These are phyloP conservation scores for Penicillium sp. DNA, from an alignment of 2,329 filamentous ascomycete species.

Conservation along the genomic window DNA sequence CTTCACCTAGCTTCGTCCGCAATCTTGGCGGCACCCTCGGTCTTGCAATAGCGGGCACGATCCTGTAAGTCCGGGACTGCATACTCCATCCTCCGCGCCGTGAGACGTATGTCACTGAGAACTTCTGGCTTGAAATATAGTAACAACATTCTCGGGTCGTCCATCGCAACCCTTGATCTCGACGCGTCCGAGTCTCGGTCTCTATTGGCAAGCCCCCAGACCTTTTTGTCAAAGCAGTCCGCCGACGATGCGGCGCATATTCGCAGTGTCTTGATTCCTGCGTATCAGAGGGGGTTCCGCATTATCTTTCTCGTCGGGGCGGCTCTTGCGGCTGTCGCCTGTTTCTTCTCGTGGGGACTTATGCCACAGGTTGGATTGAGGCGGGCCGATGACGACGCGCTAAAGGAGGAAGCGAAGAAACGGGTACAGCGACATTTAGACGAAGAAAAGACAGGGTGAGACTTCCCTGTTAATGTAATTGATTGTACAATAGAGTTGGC, in stretches of 20 bases:
- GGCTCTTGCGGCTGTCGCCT: slow-evolving; percentile 35
- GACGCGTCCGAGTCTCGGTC: slow-evolving; percentile 19
- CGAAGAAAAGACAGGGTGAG: slow-evolving; percentile 14
- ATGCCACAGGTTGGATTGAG: slow-evolving; percentile 39
- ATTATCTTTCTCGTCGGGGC: slow-evolving; percentile 43
- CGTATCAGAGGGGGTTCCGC: slow-evolving; percentile 41
- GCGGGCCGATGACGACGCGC: slow-evolving; percentile 29
- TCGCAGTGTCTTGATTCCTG: slow-evolving; percentile 31
- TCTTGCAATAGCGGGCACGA: slow-evolving; percentile 41
- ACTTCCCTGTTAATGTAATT: too few species aligned
- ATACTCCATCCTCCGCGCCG: not conserved
- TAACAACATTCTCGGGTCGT: slow-evolving; percentile 31
- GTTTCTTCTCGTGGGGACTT: slow-evolving; percentile 32
- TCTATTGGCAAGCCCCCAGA: slow-evolving; percentile 32
- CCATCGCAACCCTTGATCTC: slow-evolving; percentile 28
- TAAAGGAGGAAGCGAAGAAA: slow-evolving; percentile 31
- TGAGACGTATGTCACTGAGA: not conserved
- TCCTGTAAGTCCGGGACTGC: slow-evolving; percentile 38
- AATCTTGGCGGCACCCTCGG: slow-evolving; percentile 44
- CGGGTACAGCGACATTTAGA: slow-evolving; percentile 17
- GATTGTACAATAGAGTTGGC: too few species aligned
- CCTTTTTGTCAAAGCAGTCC: slow-evolving; percentile 29
- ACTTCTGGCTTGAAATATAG: too few species aligned
- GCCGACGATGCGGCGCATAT: slow-evolving; percentile 24
- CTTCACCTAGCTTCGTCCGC: slow-evolving; percentile 37